Percentiles rank a stretch among this genome's conserved stretches.
Conservation (phyloP, 2,329 filamentous ascomycete genomes). For the Paecilomyces formosus region DNA sequence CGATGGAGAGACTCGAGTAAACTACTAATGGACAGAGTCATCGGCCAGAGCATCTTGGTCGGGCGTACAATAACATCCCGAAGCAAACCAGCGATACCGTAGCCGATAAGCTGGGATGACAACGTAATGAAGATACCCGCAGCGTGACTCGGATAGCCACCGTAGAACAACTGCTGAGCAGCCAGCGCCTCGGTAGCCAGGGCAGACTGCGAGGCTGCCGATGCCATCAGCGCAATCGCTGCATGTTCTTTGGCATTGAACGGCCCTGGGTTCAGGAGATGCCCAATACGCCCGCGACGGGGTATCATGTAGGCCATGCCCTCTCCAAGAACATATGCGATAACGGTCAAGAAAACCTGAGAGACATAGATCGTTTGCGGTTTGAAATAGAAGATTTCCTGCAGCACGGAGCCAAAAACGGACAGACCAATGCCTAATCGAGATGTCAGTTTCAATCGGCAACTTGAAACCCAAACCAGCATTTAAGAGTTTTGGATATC, state of each 20-base stretch:
- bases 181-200: slow-evolving; percentile 36
- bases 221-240: slow-evolving; percentile 36
- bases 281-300: slow-evolving; percentile 22
- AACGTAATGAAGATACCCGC: slow-evolving; percentile 40
- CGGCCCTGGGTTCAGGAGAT: slow-evolving; percentile 33
- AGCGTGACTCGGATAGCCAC: slow-evolving; percentile 29
- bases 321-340: slow-evolving; percentile 38
- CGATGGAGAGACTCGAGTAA: slow-evolving; percentile 34
- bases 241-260: slow-evolving; percentile 31
- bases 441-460: neutral
- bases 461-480: neutral
- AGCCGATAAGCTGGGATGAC: slow-evolving; percentile 44
- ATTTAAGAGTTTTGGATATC: neutral
- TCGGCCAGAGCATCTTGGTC: slow-evolving; percentile 43
- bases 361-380: slow-evolving; percentile 39
- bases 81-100: slow-evolving; percentile 43
- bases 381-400: slow-evolving; percentile 35
- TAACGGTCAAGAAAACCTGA: slow-evolving; percentile 38
- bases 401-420: slow-evolving; percentile 31
- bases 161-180: slow-evolving; percentile 42
- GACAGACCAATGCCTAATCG: slow-evolving; percentile 22
- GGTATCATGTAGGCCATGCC: slow-evolving; percentile 31
- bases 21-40: slow-evolving; percentile 27
- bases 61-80: slow-evolving; percentile 41
- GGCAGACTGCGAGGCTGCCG: slow-evolving; percentile 26